Base-by-base conservation (phyloP, 148 eudicot species). In the Arbutus unedo region DNA sequence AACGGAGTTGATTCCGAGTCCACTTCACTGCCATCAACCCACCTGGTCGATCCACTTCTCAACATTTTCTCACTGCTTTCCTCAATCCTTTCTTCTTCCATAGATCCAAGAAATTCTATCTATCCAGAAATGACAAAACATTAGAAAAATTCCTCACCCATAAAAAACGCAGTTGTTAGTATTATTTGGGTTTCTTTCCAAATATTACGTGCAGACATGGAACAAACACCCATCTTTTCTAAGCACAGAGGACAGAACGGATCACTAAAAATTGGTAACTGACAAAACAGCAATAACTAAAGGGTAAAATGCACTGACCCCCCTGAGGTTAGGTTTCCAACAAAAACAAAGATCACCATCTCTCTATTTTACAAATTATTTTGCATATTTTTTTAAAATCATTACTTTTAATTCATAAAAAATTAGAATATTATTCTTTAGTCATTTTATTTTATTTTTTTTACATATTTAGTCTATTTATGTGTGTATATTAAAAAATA, bases 11-110 rank as follows among this genome's bases (percentile, higher is more conserved):
- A 54, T 57, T 94, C 97, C 4, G 95, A 86, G 68, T 90, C 92
- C 87, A 93, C 93, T 84, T 94, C 97, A 90, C 95, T 93, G 13
- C 99, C 99, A 87, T 96, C 94, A 54, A 96, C 99, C 99, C 99
- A 96, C 82, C 91, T 88, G 4, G 85, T 8, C 45, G 85, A 83
- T 38, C 78, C 86, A 78, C 89, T 89, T 3, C 93, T 85, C 44
- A 88, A 67, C 82, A 89, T 83, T 78, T 87, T 88, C 14, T 74
- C 87, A 74, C 88, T 87, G 79, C 76, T 84, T 76, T 93, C 98
- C 82, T 90, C 96, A 73, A 88, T 89, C 84, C 84, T 85, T 56
- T 91, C 97, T 72, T 86, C 90, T 59, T 87, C 92, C 95, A 91
- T 91, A 79, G 31, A 72, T 66, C 80, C 79, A 21, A 38, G n/a